Conservation (phyloP, 176 grass and related monocot species). For the Elaeis guineensis region DNA sequence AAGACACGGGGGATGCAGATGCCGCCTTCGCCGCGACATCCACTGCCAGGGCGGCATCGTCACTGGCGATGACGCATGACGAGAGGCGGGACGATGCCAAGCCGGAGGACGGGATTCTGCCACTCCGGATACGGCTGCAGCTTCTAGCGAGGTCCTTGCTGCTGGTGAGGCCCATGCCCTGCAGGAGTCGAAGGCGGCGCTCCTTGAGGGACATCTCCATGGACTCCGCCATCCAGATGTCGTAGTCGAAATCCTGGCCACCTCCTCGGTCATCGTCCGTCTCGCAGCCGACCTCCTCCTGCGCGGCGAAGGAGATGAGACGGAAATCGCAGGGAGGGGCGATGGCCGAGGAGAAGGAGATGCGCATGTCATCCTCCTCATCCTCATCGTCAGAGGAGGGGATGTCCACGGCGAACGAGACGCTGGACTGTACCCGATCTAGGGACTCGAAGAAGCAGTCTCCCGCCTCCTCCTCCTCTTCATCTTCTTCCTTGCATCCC, state of each 20-base stretch:
- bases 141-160: slow-evolving; percentile 26
- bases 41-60: not conserved
- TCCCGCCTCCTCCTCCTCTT: slow-evolving; percentile 16
- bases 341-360: slow-evolving; percentile 67
- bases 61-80: too few relatives aligned
- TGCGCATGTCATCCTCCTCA: slow-evolving; percentile 42
- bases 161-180: slow-evolving; percentile 73
- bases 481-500: not conserved
- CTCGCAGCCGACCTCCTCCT: slow-evolving; percentile 12
- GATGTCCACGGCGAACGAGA: slow-evolving; percentile 56
- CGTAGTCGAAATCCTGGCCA: slow-evolving; percentile 29
- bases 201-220: slow-evolving; percentile 56
- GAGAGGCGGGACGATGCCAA: too few relatives aligned
- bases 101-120: too few relatives aligned
- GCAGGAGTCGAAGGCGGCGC: slow-evolving; percentile 69
- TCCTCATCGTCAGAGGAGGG: slow-evolving; percentile 63
- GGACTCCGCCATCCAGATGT: slow-evolving; percentile 76
- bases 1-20: slow-evolving; percentile 6
- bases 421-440: slow-evolving; percentile 66
- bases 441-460: slow-evolving; percentile 77
- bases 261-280: too few relatives aligned
- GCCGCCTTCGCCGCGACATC: not conserved
- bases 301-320: slow-evolving; percentile 22
- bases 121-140: too few relatives aligned
- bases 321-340: slow-evolving; percentile 42